Conservation (phyloP, 2,329 filamentous ascomycete species). For the Clonostachys chloroleuca region DNA sequence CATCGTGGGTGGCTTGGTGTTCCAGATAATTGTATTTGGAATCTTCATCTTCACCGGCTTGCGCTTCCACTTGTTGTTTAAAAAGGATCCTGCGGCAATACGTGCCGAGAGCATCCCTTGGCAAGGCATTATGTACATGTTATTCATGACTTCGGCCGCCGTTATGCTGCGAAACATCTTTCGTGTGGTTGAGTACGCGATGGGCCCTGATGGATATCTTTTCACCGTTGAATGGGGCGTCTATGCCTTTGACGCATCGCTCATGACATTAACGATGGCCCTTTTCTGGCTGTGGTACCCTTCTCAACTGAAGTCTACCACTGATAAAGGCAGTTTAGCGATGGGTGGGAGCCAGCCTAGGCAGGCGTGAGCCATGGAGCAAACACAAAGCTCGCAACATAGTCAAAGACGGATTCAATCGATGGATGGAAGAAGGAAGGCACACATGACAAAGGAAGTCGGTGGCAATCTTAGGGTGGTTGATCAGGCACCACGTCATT, state of each 20-base stretch:
- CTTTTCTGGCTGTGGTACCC: no score
- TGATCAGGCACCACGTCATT: no score
- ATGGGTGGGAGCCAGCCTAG: no score
- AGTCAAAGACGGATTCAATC: no score
- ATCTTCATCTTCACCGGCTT: constrained; percentile 41
- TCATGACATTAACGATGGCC: constrained; percentile 17
- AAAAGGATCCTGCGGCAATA: constrained; percentile 1
- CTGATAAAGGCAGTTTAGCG: no score
- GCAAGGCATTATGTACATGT: constrained; percentile 21
- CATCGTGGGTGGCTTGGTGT: constrained; percentile 46
- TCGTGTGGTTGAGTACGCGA: constrained; percentile 39
- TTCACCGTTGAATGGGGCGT: constrained; percentile 28
- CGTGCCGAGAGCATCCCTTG: constrained; percentile 13
- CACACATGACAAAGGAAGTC: no score
- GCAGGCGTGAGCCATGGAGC: no score
- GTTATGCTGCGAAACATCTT: constrained; percentile 37
- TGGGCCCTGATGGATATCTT: constrained; percentile 29
- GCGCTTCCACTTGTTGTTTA: constrained; percentile 32
- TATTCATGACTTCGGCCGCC: constrained; percentile 27
- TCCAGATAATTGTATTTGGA: constrained; percentile 50
- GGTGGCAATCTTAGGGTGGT: no score
- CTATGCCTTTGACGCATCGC: constrained; percentile 32
- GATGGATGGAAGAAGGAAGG: no score
- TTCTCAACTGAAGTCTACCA: no score
- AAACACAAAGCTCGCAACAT: no score